Conservation (phyloP, 176 grass and related monocot species). For the Juncus inflexus region DNA sequence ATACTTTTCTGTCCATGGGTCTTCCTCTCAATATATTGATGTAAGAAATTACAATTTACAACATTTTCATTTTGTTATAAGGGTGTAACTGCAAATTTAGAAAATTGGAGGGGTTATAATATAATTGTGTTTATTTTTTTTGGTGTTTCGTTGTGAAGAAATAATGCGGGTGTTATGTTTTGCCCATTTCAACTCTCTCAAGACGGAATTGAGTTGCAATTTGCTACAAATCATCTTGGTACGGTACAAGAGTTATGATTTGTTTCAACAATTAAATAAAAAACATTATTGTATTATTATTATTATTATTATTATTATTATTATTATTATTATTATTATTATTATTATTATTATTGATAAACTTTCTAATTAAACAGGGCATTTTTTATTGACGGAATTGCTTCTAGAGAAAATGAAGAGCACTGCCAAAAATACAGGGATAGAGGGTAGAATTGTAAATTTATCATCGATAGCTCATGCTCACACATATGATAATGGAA, state of each 20-base stretch:
- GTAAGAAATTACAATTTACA: slow-evolving; percentile 41
- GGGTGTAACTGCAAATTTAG: neutral
- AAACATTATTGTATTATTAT: slow-evolving; percentile 4
- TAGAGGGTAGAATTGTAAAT: slow-evolving; percentile 85
- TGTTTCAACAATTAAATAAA: neutral
- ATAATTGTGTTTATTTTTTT: neutral
- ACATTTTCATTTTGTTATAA: slow-evolving; percentile 2
- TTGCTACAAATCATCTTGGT: slow-evolving; percentile 97
- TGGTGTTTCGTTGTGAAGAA: slow-evolving; percentile 40
- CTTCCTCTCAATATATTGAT: slow-evolving; percentile 92
- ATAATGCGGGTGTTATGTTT: slow-evolving; percentile 95
- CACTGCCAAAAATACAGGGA: slow-evolving; percentile 55
- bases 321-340: slow-evolving; percentile 8
- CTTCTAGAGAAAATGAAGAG: slow-evolving; percentile 87
- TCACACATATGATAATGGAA: slow-evolving; percentile 67
- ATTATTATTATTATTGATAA: slow-evolving; percentile 15
- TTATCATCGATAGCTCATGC: slow-evolving; percentile 79
- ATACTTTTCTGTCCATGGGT: slow-evolving; percentile 69
- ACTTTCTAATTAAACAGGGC: slow-evolving; percentile 46
- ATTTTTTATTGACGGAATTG: slow-evolving; percentile 87
- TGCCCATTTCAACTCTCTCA: slow-evolving; percentile 84
- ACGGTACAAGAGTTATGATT: slow-evolving; percentile 10
- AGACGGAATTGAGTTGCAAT: slow-evolving; percentile 87
- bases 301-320: slow-evolving; percentile 2
- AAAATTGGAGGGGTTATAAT: slow-evolving; percentile 5